Evolutionary conservation across 129 eudicot genomes (phyloP), one percentile per base, ranked within the genome.

Genomic region (Deinandra increscens): DNA sequence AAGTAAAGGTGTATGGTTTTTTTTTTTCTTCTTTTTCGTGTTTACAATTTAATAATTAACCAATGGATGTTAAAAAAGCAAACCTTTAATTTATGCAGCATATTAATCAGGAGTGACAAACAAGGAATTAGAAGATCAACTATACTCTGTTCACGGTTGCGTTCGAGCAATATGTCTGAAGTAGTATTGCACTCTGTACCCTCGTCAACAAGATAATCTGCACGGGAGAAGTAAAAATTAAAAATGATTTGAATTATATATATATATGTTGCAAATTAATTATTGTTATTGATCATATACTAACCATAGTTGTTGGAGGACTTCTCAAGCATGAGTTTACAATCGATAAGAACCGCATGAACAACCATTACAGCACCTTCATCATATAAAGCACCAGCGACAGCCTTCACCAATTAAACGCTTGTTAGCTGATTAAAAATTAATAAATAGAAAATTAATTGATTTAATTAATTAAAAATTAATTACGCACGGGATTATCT

Each of bases 181-280:
- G 99, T 86, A 64, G 99, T 82, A 77, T 87, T 93, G 77, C 90
- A 68, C 61, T 93, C 99, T 18, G 88, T 74, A 53, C 99, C 90
- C 83, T 93, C 99, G 59, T 89, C 99, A 78, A 93, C 97, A 78
- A 93, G 97, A 76, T 89, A 93, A 87, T 93, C 99, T 93, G 88
- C 70, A 59, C 75, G 70, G 41, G 62, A 37, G 39, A 77, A 80
- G 20, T 66, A 68, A 70, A 56, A 12, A 19, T 58, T 13, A 26
- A 58, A 5, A 56, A 26, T 58, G 12, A 58, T 29, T 58, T 26
- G 0, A 26, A 29, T 5, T 7, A 50, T n/a, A 15, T 5, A 38
- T 38, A n/a, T 49, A 49, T 49, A 49, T 58, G 29, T 17, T 5
- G 31, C 39, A 33, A 48, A 17, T 15, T 48, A 49, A 11, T 49